Evolutionary conservation across 495 filamentous ascomycete genomes (phyloP).

Genomic region (Lepidopterella palustris): DNA sequence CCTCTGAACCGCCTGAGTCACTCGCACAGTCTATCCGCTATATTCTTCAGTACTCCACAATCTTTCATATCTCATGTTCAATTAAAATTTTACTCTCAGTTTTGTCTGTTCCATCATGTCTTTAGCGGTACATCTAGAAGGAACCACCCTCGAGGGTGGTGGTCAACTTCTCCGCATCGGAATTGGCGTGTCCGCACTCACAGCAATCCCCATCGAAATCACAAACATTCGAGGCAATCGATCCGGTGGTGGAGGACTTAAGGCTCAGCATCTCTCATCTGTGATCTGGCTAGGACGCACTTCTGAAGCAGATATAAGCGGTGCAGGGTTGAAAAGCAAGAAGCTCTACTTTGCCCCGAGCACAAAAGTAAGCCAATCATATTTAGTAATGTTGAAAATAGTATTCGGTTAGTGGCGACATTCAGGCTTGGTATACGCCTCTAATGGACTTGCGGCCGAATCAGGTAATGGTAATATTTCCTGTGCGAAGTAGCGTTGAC

Average conservation of each 20-base stretch:
- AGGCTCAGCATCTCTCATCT: slow-evolving; percentile 65
- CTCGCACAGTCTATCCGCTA: too few species aligned
- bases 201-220: slow-evolving; percentile 57
- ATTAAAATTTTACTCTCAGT: background rate
- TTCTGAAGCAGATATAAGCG: slow-evolving; percentile 52
- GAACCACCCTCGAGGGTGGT: slow-evolving; percentile 72
- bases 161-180: slow-evolving; percentile 76
- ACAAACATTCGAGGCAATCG: slow-evolving; percentile 66
- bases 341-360: slow-evolving; percentile 35
- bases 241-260: slow-evolving; percentile 53
- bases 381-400: too few species aligned
- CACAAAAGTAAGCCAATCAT: background rate
- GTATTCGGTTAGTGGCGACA: too few species aligned
- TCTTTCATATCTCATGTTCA: too few species aligned
- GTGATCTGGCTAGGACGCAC: slow-evolving; percentile 59
- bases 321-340: slow-evolving; percentile 42
- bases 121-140: slow-evolving; percentile 16
- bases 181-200: slow-evolving; percentile 61
- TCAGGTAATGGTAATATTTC: too few species aligned
- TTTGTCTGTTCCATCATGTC: background rate
- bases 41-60: too few species aligned
- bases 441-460: too few species aligned
- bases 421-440: too few species aligned
- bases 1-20: too few species aligned
- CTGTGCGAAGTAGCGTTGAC: too few species aligned